Evolutionary conservation across 169 alveolate species (phyloP).

Genomic region (Cryptosporidium ubiquitum): DNA sequence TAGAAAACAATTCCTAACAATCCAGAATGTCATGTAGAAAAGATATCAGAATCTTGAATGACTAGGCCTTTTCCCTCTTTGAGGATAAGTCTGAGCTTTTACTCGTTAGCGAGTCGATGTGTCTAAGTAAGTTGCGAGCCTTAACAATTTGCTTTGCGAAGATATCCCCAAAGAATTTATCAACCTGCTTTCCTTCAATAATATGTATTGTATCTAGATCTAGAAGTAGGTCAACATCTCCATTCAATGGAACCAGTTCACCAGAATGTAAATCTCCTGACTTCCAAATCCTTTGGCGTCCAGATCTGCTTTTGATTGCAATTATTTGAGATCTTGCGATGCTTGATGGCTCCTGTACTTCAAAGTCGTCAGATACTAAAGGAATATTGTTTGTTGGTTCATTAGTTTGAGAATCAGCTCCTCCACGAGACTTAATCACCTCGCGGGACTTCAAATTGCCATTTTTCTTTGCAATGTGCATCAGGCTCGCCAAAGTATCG

Average conservation of each 20-base stretch:
- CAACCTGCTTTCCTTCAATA: slow-evolving; percentile 66
- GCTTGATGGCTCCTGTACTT: slow-evolving; percentile 47
- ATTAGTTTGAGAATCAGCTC: neutral
- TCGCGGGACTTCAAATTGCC: slow-evolving; percentile 40
- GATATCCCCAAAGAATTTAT: slow-evolving; percentile 61
- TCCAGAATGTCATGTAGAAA: neutral
- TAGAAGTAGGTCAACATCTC: slow-evolving; percentile 49
- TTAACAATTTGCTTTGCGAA: slow-evolving; percentile 68
- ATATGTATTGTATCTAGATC: slow-evolving; percentile 67
- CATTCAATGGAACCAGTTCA: slow-evolving; percentile 31
- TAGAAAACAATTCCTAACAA: neutral
- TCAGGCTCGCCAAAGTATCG: slow-evolving; percentile 60
- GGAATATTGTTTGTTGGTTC: neutral
- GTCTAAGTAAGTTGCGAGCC: slow-evolving; percentile 64
- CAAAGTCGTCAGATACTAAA: slow-evolving; percentile 8
- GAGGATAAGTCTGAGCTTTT: slow-evolving; percentile 23
- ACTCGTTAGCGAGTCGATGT: slow-evolving; percentile 38
- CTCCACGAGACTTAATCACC: slow-evolving; percentile 7
- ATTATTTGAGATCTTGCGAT: slow-evolving; percentile 72
- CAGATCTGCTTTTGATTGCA: slow-evolving; percentile 66
- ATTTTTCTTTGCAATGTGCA: slow-evolving; percentile 67
- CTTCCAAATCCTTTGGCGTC: slow-evolving; percentile 70
- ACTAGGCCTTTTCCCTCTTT: slow-evolving; percentile 43
- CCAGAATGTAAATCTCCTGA: slow-evolving; percentile 53
- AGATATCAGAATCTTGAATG: neutral